phyloP scores from a whole-genome alignment of 2,329 filamentous ascomycete genomes.

The Byssochlamys sp. region DNA sequence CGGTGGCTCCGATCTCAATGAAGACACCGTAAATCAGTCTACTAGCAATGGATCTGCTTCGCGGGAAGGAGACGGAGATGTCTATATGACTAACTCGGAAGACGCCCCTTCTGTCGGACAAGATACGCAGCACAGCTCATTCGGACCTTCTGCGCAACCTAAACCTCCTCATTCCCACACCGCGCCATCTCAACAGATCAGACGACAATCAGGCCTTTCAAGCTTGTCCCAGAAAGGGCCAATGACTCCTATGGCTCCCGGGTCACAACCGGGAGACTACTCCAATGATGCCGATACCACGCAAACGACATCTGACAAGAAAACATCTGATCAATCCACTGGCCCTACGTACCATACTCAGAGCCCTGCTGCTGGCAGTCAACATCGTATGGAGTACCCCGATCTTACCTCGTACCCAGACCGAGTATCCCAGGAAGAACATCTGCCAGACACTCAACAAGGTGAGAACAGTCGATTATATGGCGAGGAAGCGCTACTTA shows the following conservation, averaged over 20 bases:
- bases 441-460: conserved; percentile 57
- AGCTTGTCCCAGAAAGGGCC: conserved; percentile 41
- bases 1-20: conserved; percentile 32
- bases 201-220: conserved; percentile 37
- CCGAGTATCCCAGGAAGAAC: conserved; percentile 47
- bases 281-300: conserved; percentile 87
- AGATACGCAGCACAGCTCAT: conserved; percentile 39
- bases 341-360: conserved; percentile 61
- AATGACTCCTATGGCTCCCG: conserved; percentile 50
- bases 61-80: conserved; percentile 45
- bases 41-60: conserved; percentile 46
- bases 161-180: conserved; percentile 38
- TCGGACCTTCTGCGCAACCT: conserved; percentile 42
- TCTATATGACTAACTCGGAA: conserved; percentile 51
- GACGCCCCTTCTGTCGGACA: conserved; percentile 30
- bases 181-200: conserved; percentile 37
- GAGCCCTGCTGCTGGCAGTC: conserved; percentile 38
- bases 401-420: conserved; percentile 43
- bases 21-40: conserved; percentile 23
- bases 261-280: conserved; percentile 52
- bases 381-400: conserved; percentile 38
- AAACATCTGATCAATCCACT: conserved; percentile 64
- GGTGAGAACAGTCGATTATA: conserved; percentile 29
- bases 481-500: conserved; percentile 15
- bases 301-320: conserved; percentile 69